Evolutionary conservation across 2,329 filamentous ascomycete species (phyloP).

Genomic region (Penicillium freii): DNA sequence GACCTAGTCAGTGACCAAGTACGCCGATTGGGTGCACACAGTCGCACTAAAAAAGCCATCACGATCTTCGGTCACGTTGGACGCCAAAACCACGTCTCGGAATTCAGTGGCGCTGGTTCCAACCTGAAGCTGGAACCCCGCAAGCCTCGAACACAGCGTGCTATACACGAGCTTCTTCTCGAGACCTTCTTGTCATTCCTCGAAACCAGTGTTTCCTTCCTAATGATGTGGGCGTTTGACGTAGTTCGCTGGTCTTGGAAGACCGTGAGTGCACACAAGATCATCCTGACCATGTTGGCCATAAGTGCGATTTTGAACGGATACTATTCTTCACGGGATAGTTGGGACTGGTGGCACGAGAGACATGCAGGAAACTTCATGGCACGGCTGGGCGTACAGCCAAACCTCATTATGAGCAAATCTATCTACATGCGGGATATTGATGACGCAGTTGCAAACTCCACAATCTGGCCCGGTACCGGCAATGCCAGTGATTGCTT

Average conservation of each 20-base stretch:
- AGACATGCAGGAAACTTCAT: constrained; percentile 78
- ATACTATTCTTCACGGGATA: constrained; percentile 70
- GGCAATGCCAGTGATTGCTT: constrained; percentile 42
- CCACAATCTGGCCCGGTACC: constrained; percentile 28
- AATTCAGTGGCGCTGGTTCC: constrained; percentile 36
- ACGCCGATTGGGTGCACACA: constrained; percentile 46
- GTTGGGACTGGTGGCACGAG: constrained; percentile 80
- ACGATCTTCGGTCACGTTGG: constrained; percentile 51
- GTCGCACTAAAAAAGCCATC: constrained; percentile 50
- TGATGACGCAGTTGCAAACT: constrained; percentile 58
- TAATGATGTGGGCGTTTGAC: constrained; percentile 75
- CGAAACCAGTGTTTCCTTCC: constrained; percentile 70
- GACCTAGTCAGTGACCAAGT: constrained; percentile 53
- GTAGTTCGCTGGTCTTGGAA: constrained; percentile 64
- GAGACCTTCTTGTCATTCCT: constrained; percentile 71
- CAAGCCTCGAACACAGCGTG: constrained; percentile 59
- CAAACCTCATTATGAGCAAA: constrained; percentile 78
- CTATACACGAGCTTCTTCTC: constrained; percentile 66
- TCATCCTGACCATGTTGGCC: constrained; percentile 68
- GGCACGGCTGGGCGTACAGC: constrained; percentile 73
- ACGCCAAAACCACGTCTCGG: constrained; percentile 41
- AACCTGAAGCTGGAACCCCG: constrained; percentile 44
- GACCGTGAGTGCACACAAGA: constrained; percentile 67
- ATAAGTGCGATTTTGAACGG: constrained; percentile 71
- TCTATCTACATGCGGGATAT: constrained; percentile 81